Evolutionary conservation across 176 grass and related monocot genomes (phyloP).

Genomic region (Aegilops tauschii): DNA sequence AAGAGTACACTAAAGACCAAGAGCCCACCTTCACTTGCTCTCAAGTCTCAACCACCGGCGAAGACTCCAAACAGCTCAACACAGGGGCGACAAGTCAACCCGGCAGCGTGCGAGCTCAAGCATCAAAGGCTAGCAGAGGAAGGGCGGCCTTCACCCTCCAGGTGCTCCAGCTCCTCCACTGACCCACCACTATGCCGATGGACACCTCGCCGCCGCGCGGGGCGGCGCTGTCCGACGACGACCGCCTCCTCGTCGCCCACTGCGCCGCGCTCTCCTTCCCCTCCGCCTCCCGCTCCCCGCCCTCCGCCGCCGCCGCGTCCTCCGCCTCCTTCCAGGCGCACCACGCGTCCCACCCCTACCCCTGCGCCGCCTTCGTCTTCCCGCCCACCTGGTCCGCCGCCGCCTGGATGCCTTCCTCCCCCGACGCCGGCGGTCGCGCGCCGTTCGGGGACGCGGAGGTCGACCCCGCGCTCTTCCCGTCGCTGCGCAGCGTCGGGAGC

Average conservation of each 20-base stretch:
- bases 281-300: constrained; percentile 1
- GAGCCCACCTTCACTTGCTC: too few species aligned
- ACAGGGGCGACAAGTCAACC: not conserved
- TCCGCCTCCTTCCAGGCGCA: constrained; percentile 55
- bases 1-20: too few species aligned
- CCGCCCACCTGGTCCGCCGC: constrained; percentile 63
- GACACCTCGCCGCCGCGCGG: constrained; percentile 20
- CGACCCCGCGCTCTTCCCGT: constrained; percentile 70
- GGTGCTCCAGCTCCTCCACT: not conserved
- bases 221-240: constrained; percentile 45
- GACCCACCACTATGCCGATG: constrained; percentile 29
- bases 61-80: not conserved
- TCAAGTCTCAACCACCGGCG: not conserved
- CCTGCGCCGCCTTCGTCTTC: constrained; percentile 71
- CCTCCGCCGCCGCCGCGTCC: not conserved
- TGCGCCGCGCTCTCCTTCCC: constrained; percentile 40
- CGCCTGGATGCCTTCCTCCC: constrained; percentile 42
- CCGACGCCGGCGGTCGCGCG: not conserved
- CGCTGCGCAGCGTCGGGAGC: constrained; percentile 65
- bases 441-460: constrained; percentile 77
- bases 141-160: not conserved
- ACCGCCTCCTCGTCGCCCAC: constrained; percentile 50
- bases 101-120: not conserved
- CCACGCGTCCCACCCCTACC: constrained; percentile 47
- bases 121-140: not conserved